Conservation (phyloP, 148 eudicot genomes). For the Diospyros kaki region DNA sequence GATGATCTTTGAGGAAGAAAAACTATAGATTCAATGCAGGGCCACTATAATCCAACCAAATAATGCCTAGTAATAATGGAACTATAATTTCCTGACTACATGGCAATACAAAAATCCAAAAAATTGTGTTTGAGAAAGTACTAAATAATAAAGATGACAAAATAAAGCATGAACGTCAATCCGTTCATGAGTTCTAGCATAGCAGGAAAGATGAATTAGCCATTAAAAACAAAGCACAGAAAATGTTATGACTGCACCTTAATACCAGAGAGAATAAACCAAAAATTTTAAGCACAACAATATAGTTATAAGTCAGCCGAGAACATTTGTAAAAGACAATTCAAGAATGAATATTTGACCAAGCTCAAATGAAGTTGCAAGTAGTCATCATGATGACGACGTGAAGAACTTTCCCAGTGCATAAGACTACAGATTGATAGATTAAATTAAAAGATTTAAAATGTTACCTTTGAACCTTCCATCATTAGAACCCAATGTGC, state of each 20-base stretch:
- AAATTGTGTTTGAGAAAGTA: neutral
- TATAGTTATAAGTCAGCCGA: no score
- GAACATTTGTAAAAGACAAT: no score
- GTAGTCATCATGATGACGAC: neutral
- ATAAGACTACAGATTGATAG: neutral
- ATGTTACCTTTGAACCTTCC: slow-evolving; percentile 78
- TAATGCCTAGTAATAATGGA: no score
- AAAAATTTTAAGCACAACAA: neutral
- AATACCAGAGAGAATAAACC: neutral
- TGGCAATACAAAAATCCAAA: neutral
- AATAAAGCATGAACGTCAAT: neutral
- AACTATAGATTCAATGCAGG: neutral
- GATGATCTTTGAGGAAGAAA: slow-evolving; percentile 2
- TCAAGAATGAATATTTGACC: neutral
- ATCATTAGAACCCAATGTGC: slow-evolving; percentile 86
- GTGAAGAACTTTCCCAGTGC: neutral
- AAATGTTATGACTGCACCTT: neutral
- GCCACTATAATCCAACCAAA: no score
- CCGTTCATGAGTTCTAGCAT: no score
- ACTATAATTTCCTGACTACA: no score
- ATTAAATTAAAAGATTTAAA: neutral
- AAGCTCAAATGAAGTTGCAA: neutral
- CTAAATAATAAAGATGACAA: neutral
- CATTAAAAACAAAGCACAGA: neutral
- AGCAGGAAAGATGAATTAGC: neutral